A percentile compares a stretch with the other conserved stretches of the same genome.
These are phyloP conservation scores for Heterobasidion irregulare DNA, from an alignment of 1,284 basidiomycete species.

Conservation along the genomic window DNA sequence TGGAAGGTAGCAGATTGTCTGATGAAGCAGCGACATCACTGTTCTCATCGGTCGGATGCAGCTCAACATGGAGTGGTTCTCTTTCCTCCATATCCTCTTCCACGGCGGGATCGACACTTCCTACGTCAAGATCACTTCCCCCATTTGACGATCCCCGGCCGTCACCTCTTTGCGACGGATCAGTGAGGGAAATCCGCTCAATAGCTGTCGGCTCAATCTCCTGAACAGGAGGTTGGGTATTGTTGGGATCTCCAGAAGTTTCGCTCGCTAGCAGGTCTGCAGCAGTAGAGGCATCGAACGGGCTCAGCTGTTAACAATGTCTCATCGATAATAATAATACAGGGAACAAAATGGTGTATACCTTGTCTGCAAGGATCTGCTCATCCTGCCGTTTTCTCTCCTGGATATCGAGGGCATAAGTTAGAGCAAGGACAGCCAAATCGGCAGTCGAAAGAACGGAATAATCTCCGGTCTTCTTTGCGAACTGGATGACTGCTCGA, in stretches of 20 bases:
- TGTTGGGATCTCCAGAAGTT: background rate
- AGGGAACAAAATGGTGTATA: background rate
- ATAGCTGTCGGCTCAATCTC: too few relatives aligned
- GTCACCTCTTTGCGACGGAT: too few relatives aligned
- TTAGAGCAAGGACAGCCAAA: conserved; percentile 86
- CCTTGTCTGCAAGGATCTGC: conserved; percentile 2
- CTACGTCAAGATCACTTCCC: background rate
- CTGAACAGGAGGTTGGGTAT: too few relatives aligned
- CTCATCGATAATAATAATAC: background rate
- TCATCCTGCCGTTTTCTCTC: conserved; percentile 22
- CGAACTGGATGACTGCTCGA: conserved; percentile 73
- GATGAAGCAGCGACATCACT: conserved; percentile 1
- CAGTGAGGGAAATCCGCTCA: background rate
- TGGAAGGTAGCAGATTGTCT: conserved; percentile 3
- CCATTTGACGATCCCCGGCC: background rate
- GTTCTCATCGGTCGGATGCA: conserved; percentile 28
- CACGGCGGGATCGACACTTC: conserved; percentile 3
- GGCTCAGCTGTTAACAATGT: background rate
- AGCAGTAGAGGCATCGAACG: background rate
- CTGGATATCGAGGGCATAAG: conserved; percentile 66
- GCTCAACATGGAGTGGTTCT: conserved; percentile 40
- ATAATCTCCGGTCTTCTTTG: conserved; percentile 96
- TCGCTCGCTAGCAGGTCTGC: background rate
- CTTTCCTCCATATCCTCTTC: conserved; percentile 15
- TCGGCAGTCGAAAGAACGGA: conserved; percentile 89